Evolutionary conservation across 257 asterid genomes (phyloP).

Genomic region (Solanum etuberosum): DNA sequence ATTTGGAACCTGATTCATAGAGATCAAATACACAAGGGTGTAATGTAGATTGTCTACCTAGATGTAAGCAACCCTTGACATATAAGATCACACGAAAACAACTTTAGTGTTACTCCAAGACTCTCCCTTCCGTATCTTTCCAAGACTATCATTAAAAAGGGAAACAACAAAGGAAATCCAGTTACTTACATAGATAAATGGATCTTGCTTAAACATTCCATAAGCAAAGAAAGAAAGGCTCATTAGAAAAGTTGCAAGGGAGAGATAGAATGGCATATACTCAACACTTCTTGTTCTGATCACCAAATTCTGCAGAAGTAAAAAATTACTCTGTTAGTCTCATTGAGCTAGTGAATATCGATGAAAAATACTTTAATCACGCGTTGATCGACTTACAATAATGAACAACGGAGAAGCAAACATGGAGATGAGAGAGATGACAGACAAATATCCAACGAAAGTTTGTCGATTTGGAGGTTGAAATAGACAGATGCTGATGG

Average conservation of each 20-base stretch:
- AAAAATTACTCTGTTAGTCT: not conserved
- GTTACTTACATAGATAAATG: constrained; percentile 56
- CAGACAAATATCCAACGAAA: constrained; percentile 65
- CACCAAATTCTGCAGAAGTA: constrained; percentile 53
- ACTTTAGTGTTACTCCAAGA: not conserved
- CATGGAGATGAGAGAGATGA: constrained; percentile 70
- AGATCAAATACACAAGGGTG: not conserved
- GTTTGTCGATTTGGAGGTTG: constrained; percentile 56
- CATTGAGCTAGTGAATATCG: not conserved
- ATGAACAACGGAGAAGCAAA: constrained; percentile 79
- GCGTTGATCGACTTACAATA: constrained; percentile 40
- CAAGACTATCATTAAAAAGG: not conserved
- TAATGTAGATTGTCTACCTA: not conserved
- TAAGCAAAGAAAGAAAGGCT: constrained; percentile 70
- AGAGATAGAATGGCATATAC: constrained; percentile 83
- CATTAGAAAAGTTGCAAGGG: constrained; percentile 80
- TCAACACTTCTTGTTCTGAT: constrained; percentile 73
- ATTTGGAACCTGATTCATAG: not conserved
- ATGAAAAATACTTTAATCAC: not conserved
- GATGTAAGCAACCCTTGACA: not conserved
- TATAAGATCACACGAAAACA: not conserved
- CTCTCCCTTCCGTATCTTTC: not conserved
- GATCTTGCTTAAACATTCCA: constrained; percentile 60
- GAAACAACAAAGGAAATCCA: not conserved
- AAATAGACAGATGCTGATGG: constrained; percentile 40